Evolutionary conservation across 805 yeast genomes (phyloP), one percentile per base, ranked within the genome.

Genomic region (Helenozyma rhizophorensis): DNA sequence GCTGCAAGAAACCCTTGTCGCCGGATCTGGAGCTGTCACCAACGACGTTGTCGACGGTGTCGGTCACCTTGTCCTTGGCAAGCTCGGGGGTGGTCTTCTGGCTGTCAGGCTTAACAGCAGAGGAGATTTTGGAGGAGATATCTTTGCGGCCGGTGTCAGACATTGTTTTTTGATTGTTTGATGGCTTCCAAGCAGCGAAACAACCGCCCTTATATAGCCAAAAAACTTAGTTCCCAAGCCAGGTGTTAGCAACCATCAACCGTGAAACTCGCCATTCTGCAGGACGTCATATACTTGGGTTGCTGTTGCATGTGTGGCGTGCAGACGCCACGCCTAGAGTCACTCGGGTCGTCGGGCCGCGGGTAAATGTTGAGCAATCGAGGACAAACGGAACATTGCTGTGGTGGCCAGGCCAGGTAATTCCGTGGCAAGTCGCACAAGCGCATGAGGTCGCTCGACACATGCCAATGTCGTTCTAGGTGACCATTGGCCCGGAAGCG

Each of bases 91-190:
- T 53, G 28, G 61, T 40, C 60, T 66, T 66, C 48, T 63, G 57
- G 34, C 61, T 54, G 51, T 66, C 66, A 48, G 72, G 72, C 51
- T 54, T 64, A 21, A 65, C 52, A 34, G 65, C 58, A 32, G 63
- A 51, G 30, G 40, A 32, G 37, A 61, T 48, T 48, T 66, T 66
- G 51, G 62, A 69, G 34, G 58, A 46, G 43, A 65, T 51, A 42
- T 57, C 56, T 60, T 65, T 58, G 55, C 72, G 60, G 42, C 71
- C 72, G 25, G 54, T 36, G 59, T 66, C 70, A 42, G 68, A 56
- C 71, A 66, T 66, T 15, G 15, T 34, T 14, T 15, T 11, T 19
- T 32, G 32, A 28, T 32, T 23, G 27, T 23, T n/a, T n/a, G n/a
- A n/a, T n/a, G n/a, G n/a, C n/a, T n/a, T n/a, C n/a, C n/a, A n/a